Evolutionary conservation across 129 eudicot genomes (phyloP), one percentile per base, ranked within the genome.

Genomic region (Lonicera japonica): DNA sequence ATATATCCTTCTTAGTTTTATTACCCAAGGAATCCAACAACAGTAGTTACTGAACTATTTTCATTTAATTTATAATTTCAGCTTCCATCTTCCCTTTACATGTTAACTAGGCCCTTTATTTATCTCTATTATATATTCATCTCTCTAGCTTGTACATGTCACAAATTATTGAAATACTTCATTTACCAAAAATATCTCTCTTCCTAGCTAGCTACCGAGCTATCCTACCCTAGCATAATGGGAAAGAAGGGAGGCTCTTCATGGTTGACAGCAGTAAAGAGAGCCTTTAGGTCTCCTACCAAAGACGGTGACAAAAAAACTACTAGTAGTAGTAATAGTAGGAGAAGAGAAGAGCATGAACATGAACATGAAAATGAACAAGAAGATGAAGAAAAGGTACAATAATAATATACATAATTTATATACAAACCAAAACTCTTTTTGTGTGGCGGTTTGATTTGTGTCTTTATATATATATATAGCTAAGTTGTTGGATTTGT

Each of bases 251-350:
- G 79, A 66, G 68, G 73, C 45, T 73, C 45, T 53, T 86, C 95
- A 12, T 91, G 98, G 98, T 55, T 91, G 29, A 80, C 88, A 1
- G 88, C 83, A 13, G 86, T 91, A 19, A 91, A 84, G 61, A 73
- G 79, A 67, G 98, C 90, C 21, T 84, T 91, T 63, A 66, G 79
- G 60, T 86, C 88, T 68, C 95, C 97, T 24, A 66, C 75, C 21
- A 87, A 80, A 59, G 76, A 71, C 29, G 21, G 71, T 23, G 62
- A 64, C 11, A 63, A 57, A 87, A 82, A 66, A 29, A 1, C 36
- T 29, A 6, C n/a, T n/a, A n/a, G n/a, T 6, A 29, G 36, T 29
- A 67, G 66, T 20, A 40, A 47, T 43, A 48, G 57, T 54, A 80
- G 82, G 21, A 68, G 70, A 48, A 82, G 70, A 73, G 82, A 74